Evolutionary conservation across 371 early-diverging fungal genomes (phyloP), one percentile per base, ranked within the genome.

Genomic region (Zychaea mexicana): DNA sequence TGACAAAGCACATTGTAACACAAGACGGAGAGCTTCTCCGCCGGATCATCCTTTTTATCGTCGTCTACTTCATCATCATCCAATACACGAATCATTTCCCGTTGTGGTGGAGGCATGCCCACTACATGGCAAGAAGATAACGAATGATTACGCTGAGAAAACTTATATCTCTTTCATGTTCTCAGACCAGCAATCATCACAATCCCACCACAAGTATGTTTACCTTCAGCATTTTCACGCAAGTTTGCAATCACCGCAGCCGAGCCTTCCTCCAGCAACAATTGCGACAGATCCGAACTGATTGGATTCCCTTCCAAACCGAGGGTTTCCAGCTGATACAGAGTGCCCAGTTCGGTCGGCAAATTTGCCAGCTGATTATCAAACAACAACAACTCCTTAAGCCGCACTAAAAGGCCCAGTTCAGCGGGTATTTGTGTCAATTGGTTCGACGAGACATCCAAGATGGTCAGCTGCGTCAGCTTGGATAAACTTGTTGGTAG

Each of bases 291-390:
- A 21, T 95, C 94, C 28, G 96, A 93, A 54, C 92, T 81, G 56
- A 99, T 69, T 3, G 99, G 99, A 78, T 99, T 99, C 15, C 99
- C 99, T 71, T 99, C 96, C 26, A 99, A 66, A 3, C 99, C 98
- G 31, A 99, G 79, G 2, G 83, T 89, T 62, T 98, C 97, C 55
- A 99, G 76, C 69, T 95, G 94, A 70, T 90, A 98, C 52, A 99
- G 80, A 10, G 89, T 89, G 6, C 99, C 99, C 49, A 99, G 78
- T 77, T 98, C 99, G 54, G 83, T 78, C 8, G 99, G 99, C 49
- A 99, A 68, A 17, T 85, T 88, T 8, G 90, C 81, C 26, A 99
- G 75, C 57, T 89, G 84, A 71, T 99, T 99, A 77, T 99, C 98
- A 76, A 96, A 97, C 45, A 98, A 65, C 57, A 94, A 69, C 28